Percentiles rank a stretch among this genome's conserved stretches.
phyloP scores from a whole-genome alignment of 1,284 basidiomycete genomes.

The Porodaedalea pini region DNA sequence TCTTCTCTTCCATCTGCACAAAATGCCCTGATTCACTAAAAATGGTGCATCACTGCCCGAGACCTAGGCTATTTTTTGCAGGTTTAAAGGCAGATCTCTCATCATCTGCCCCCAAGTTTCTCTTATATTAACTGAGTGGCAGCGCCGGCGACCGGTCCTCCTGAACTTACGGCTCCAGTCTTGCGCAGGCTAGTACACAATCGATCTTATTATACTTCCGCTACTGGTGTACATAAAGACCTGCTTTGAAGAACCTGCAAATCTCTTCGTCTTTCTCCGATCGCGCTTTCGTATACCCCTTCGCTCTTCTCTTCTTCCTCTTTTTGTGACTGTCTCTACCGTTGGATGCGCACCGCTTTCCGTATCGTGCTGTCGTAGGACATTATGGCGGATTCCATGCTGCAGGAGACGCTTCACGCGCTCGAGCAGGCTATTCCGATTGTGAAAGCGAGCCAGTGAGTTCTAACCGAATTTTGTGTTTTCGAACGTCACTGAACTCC shows the following conservation, averaged over 20 bases:
- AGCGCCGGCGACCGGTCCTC: slow-evolving; percentile 5
- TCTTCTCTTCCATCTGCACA: slow-evolving; percentile 5
- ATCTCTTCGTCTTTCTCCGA: neutral
- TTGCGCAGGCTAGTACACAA: neutral
- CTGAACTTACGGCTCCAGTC: neutral
- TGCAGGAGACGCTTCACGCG: slow-evolving; percentile 4
- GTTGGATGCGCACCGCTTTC: neutral
- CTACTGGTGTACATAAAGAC: neutral
- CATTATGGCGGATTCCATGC: slow-evolving; percentile 10
- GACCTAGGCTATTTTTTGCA: slow-evolving; percentile 7
- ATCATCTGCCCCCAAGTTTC: neutral
- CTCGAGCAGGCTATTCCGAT: slow-evolving; percentile 17
- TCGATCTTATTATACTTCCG: neutral
- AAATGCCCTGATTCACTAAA: neutral
- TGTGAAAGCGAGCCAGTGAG: slow-evolving; percentile 19
- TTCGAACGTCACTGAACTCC: neutral
- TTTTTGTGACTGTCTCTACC: neutral
- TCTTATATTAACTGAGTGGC: slow-evolving; percentile 8
- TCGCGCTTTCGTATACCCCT: slow-evolving; percentile 1
- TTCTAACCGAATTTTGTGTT: neutral
- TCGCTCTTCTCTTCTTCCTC: neutral
- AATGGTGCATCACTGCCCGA: neutral
- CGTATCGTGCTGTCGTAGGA: neutral
- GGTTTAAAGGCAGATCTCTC: slow-evolving; percentile 4
- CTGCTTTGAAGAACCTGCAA: neutral